Evolutionary conservation across 2,329 filamentous ascomycete species (phyloP).

Genomic region (Ciborinia camelliae): DNA sequence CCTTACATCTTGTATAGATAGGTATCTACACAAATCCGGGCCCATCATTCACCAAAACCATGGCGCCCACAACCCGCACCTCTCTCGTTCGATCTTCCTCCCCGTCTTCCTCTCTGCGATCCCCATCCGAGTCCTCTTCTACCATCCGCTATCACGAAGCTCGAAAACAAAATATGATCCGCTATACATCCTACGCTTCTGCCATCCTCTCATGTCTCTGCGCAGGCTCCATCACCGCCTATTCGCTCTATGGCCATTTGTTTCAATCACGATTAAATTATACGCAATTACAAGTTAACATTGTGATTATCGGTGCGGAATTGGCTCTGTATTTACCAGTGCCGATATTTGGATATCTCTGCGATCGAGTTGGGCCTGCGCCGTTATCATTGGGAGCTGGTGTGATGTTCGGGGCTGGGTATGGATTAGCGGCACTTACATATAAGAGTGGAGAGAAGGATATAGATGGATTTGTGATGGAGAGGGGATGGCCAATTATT

Average conservation of each 20-base stretch:
- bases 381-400: conserved; percentile 71
- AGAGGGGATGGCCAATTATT: conserved; percentile 63
- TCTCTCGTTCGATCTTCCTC: conserved; percentile 16
- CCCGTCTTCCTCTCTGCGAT: conserved; percentile 3
- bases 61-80: conserved; percentile 13
- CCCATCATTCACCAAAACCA: conserved; percentile 1
- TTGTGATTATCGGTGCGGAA: conserved; percentile 81
- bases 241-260: conserved; percentile 87
- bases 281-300: conserved; percentile 88
- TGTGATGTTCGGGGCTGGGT: conserved; percentile 73
- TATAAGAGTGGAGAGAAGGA: conserved; percentile 58
- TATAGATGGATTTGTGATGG: conserved; percentile 44
- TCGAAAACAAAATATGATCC: conserved; percentile 29
- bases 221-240: conserved; percentile 88
- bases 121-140: conserved; percentile 5
- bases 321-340: conserved; percentile 91
- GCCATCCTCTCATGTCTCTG: conserved; percentile 63
- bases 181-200: conserved; percentile 49
- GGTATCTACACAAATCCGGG: background rate
- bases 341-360: conserved; percentile 82
- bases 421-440: conserved; percentile 75
- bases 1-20: background rate
- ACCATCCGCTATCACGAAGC: conserved; percentile 7
- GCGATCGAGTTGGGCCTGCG: conserved; percentile 81
- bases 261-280: conserved; percentile 86